These are phyloP conservation scores for Withania somnifera DNA, from an alignment of 305 asterid species.

Conservation along the genomic window DNA sequence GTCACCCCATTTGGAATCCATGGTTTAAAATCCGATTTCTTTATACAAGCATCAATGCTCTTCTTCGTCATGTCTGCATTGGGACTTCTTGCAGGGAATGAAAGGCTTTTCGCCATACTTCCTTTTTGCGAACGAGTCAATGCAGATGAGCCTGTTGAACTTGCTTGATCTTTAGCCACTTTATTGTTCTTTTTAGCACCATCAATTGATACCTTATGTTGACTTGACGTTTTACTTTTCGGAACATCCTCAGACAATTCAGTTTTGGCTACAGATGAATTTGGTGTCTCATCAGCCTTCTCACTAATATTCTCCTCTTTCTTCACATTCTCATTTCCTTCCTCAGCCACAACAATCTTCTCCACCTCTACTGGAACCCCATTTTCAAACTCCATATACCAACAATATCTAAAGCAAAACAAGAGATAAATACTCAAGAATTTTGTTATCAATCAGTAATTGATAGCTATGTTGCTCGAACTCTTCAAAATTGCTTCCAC, in stretches of 20 bases:
- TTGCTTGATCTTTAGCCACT: slow-evolving; percentile 27
- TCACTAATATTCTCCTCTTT: slow-evolving; percentile 3
- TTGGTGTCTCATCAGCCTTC: slow-evolving; percentile 25
- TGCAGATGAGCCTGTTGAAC: slow-evolving; percentile 31
- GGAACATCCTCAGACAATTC: slow-evolving; percentile 21
- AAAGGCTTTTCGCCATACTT: slow-evolving; percentile 50
- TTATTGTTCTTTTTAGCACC: slow-evolving; percentile 25
- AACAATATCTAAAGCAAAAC: slow-evolving; percentile 3
- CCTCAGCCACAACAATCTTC: slow-evolving; percentile 27
- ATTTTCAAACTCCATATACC: slow-evolving; percentile 51
- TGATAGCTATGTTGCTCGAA: background rate
- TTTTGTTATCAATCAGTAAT: background rate
- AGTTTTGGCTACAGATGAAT: slow-evolving; percentile 14
- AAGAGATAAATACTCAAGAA: background rate
- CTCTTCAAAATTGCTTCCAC: background rate
- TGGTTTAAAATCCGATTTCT: slow-evolving; percentile 25
- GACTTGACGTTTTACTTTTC: slow-evolving; percentile 18
- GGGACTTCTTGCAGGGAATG: slow-evolving; percentile 52
- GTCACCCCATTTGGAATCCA: slow-evolving; percentile 31
- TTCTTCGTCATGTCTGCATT: slow-evolving; percentile 44
- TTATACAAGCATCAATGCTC: slow-evolving; percentile 44
- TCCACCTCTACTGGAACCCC: slow-evolving; percentile 51
- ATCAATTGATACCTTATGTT: slow-evolving; percentile 10
- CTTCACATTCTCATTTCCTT: slow-evolving; percentile 15
- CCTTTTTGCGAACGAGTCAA: slow-evolving; percentile 36